phyloP scores from a whole-genome alignment of 2,329 filamentous ascomycete genomes.

The Trichoderma sp. region DNA sequence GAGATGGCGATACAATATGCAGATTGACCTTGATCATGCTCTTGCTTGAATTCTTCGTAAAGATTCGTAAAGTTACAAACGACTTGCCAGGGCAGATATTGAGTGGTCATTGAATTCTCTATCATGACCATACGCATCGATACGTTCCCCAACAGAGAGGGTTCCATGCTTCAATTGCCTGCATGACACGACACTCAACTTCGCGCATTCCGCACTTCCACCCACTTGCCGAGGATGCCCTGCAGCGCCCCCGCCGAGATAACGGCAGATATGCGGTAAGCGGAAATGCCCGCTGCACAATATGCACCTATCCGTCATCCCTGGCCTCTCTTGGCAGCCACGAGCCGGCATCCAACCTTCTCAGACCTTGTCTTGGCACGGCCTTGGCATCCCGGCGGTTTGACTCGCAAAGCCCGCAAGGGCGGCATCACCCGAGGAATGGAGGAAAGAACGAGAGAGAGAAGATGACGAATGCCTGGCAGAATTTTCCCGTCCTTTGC shows the following conservation, averaged over 20 bases:
- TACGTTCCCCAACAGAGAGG: no score
- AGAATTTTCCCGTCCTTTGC: background rate
- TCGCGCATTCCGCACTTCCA: no score
- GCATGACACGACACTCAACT: no score
- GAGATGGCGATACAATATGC: background rate
- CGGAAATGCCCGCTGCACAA: background rate
- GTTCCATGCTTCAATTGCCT: no score
- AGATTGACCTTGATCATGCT: no score
- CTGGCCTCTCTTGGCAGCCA: conserved; percentile 6
- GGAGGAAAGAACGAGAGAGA: background rate
- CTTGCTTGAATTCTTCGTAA: no score
- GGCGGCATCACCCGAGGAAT: no score
- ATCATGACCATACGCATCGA: no score
- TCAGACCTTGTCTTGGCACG: conserved; percentile 20
- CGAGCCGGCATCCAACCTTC: conserved; percentile 14
- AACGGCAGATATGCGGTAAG: conserved; percentile 6
- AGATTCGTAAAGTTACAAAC: no score
- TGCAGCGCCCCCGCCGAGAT: background rate
- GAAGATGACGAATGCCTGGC: background rate
- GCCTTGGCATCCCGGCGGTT: conserved; percentile 20
- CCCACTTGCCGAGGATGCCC: background rate
- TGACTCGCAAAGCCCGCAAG: conserved; percentile 10
- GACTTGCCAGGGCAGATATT: no score
- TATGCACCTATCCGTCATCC: conserved; percentile 5
- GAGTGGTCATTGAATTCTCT: no score